A percentile compares a stretch with the other conserved stretches of the same genome.
Conservation (phyloP, 192 early-diverging fungal genomes). For the Coemansia sp. region DNA sequence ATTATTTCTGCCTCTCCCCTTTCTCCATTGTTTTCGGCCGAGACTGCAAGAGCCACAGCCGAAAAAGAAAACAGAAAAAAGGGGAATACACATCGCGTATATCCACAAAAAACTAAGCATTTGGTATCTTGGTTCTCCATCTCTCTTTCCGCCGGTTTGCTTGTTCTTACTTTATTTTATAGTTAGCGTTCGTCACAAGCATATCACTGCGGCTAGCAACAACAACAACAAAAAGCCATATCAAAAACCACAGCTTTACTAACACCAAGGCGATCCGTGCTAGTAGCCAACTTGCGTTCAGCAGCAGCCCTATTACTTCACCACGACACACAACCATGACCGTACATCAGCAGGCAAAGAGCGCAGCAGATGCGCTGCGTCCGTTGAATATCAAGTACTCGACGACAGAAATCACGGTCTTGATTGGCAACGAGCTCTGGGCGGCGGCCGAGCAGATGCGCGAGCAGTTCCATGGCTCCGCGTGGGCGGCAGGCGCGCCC, state of each 20-base stretch:
- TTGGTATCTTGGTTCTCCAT: background rate
- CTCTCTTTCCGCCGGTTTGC: background rate
- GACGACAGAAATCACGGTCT: slow-evolving; percentile 76
- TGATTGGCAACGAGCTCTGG: slow-evolving; percentile 84
- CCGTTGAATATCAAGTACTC: slow-evolving; percentile 78
- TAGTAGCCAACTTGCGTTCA: background rate
- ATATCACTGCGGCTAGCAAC: background rate
- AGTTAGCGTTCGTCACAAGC: background rate
- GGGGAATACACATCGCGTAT: background rate
- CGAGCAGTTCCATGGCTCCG: slow-evolving; percentile 65
- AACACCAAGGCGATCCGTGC: background rate
- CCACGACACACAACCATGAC: slow-evolving; percentile 26
- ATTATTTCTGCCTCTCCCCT: background rate
- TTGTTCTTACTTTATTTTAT: background rate
- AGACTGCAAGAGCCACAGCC: background rate
- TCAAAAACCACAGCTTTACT: background rate
- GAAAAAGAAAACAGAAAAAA: slow-evolving; percentile 1
- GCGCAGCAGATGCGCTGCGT: slow-evolving; percentile 58
- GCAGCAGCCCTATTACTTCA: background rate
- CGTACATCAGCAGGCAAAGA: slow-evolving; percentile 41
- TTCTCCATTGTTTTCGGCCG: background rate
- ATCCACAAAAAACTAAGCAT: background rate
- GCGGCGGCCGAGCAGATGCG: slow-evolving; percentile 82
- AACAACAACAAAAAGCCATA: background rate
- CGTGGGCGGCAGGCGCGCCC: slow-evolving; percentile 41